These are phyloP conservation scores for Phytophthora crassamura DNA, from an alignment of 352 stramenopile genomes.

Conservation along the genomic window DNA sequence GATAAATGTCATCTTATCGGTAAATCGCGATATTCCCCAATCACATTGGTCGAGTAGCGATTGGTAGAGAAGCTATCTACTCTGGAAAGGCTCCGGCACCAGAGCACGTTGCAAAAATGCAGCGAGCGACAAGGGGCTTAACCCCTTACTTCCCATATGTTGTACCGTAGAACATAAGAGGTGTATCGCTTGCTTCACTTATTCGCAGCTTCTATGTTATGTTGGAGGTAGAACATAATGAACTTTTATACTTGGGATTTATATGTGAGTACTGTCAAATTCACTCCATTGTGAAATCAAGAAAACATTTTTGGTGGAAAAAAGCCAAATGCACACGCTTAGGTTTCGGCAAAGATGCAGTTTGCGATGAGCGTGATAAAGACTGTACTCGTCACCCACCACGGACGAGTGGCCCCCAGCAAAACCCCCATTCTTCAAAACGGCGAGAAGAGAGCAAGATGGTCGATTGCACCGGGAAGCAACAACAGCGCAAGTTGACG, in stretches of 20 bases:
- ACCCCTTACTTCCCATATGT: slow-evolving; percentile 24
- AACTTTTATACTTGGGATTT: slow-evolving; percentile 3
- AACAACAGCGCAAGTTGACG: too few species aligned
- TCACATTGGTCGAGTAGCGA: too few species aligned
- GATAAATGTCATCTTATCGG: too few species aligned
- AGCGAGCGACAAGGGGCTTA: too few species aligned
- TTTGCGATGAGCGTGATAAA: not conserved
- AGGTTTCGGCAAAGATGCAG: not conserved
- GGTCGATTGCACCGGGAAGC: too few species aligned
- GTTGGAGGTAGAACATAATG: slow-evolving; percentile 11
- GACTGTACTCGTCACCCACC: too few species aligned
- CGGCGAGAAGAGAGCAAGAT: not conserved
- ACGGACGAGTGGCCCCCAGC: not conserved
- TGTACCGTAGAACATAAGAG: slow-evolving; percentile 21
- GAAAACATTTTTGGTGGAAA: not conserved
- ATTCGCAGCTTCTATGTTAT: slow-evolving; percentile 15
- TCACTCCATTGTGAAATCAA: not conserved
- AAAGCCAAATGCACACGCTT: slow-evolving; percentile 3
- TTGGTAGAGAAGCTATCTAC: too few species aligned
- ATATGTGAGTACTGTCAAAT: slow-evolving; percentile 4
- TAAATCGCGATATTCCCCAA: too few species aligned
- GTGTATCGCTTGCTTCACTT: slow-evolving; percentile 6
- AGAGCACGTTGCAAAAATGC: too few species aligned
- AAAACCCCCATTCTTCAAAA: not conserved
- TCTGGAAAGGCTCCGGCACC: too few species aligned